phyloP scores from a whole-genome alignment of 2,329 filamentous ascomycete species.

The Ophiostoma sp. region DNA sequence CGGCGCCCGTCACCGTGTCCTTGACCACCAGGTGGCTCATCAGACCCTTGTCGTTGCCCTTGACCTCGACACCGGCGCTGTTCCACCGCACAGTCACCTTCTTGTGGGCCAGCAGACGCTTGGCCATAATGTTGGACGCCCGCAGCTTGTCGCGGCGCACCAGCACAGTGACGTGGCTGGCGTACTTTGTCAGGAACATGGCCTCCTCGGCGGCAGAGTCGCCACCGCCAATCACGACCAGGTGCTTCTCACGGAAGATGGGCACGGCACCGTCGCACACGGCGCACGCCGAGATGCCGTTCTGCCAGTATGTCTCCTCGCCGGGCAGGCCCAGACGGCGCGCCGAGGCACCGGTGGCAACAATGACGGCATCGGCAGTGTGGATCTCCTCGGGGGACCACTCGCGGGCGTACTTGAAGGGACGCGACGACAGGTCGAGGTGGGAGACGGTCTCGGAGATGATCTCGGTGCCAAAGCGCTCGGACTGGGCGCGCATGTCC shows the following conservation, averaged over 20 bases:
- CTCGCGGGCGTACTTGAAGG: constrained; percentile 92
- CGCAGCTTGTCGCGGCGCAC: constrained; percentile 82
- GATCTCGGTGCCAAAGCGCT: constrained; percentile 87
- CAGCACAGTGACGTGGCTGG: constrained; percentile 86
- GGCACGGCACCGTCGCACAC: constrained; percentile 96
- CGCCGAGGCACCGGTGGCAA: constrained; percentile 92
- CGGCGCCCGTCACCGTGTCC: constrained; percentile 67
- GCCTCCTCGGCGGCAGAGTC: constrained; percentile 97
- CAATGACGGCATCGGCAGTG: constrained; percentile 87
- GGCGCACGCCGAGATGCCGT: constrained; percentile 90
- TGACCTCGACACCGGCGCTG: constrained; percentile 72
- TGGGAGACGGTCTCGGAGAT: constrained; percentile 86
- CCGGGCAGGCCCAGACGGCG: constrained; percentile 75
- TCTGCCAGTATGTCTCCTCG: constrained; percentile 96
- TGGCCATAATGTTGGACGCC: constrained; percentile 88
- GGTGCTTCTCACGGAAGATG: constrained; percentile 93
- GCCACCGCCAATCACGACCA: constrained; percentile 93
- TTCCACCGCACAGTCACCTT: constrained; percentile 92
- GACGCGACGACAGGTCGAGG: constrained; percentile 75
- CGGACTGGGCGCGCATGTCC: constrained; percentile 85
- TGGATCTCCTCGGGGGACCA: constrained; percentile 75
- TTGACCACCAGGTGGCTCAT: constrained; percentile 86
- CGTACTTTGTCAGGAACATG: constrained; percentile 96
- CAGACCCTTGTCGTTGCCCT: constrained; percentile 75
- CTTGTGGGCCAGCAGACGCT: constrained; percentile 70